These are phyloP conservation scores for Myxozyma geophila DNA, from an alignment of 805 yeast species.

Conservation along the genomic window DNA sequence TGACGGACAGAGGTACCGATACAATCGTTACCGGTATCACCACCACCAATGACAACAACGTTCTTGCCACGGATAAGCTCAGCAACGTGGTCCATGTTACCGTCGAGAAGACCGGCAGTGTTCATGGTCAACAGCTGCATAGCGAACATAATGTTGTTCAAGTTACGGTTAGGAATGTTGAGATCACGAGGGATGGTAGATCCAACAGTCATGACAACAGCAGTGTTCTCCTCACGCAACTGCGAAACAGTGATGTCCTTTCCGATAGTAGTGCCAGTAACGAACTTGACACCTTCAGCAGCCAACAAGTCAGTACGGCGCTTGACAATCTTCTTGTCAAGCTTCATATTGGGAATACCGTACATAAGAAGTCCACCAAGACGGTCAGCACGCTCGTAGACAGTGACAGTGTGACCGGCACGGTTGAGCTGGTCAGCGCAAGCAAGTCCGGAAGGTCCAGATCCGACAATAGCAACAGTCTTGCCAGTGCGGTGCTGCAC, in stretches of 20 bases:
- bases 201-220: slow-evolving; percentile 90
- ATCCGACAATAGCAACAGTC: slow-evolving; percentile 84
- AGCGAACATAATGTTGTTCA: slow-evolving; percentile 89
- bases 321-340: slow-evolving; percentile 89
- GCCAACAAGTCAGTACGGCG: slow-evolving; percentile 89
- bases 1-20: slow-evolving; percentile 96
- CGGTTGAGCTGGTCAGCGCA: slow-evolving; percentile 95
- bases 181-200: slow-evolving; percentile 96
- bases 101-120: slow-evolving; percentile 83
- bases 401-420: slow-evolving; percentile 92
- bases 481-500: slow-evolving; percentile 84
- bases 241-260: slow-evolving; percentile 69
- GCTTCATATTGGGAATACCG: slow-evolving; percentile 99
- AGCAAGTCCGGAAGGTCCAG: slow-evolving; percentile 97
- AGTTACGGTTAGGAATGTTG: slow-evolving; percentile 89
- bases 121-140: slow-evolving; percentile 88
- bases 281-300: slow-evolving; percentile 85
- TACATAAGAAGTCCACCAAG: slow-evolving; percentile 98
- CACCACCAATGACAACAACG: slow-evolving; percentile 98
- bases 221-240: slow-evolving; percentile 68
- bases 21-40: slow-evolving; percentile 99
- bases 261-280: slow-evolving; percentile 79
- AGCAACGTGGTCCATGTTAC: slow-evolving; percentile 73
- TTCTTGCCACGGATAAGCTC: slow-evolving; percentile 71
- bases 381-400: slow-evolving; percentile 92